Percentiles rank a stretch among this genome's conserved stretches.
Conservation (phyloP, 2,329 filamentous ascomycete species). For the Aspergillus chevalieri region DNA sequence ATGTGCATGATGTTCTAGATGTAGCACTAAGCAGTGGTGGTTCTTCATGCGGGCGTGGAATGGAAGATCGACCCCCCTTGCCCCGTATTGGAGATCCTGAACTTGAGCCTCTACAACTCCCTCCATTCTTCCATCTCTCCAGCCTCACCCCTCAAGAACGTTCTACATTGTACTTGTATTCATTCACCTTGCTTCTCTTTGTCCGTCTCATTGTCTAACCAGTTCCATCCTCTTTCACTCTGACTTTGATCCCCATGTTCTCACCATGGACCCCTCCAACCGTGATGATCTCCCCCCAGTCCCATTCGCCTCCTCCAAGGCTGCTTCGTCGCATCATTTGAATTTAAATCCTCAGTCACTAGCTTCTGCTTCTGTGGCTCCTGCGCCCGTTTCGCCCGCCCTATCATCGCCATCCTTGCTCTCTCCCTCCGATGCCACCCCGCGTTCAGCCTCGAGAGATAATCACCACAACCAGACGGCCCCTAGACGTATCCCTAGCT, state of each 20-base stretch:
- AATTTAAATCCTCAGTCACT: slow-evolving; percentile 25
- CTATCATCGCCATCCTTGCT: slow-evolving; percentile 17
- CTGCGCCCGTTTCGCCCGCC: slow-evolving; percentile 22
- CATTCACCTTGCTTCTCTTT: not conserved
- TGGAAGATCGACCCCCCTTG: slow-evolving; percentile 7
- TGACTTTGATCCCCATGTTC: slow-evolving; percentile 9
- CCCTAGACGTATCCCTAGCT: slow-evolving; percentile 28
- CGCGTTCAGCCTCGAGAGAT: slow-evolving; percentile 14
- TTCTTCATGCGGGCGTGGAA: too few species aligned
- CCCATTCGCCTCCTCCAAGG: slow-evolving; percentile 12
- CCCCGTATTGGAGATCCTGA: slow-evolving; percentile 9
- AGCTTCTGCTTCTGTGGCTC: slow-evolving; percentile 14
- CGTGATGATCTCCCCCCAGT: slow-evolving; percentile 16
- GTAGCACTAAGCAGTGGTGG: too few species aligned
- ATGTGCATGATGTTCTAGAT: too few species aligned
- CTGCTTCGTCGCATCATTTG: slow-evolving; percentile 12
- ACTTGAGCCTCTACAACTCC: not conserved
- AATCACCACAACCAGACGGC: slow-evolving; percentile 11
- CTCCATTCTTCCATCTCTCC: too few species aligned
- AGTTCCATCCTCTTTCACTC: slow-evolving; percentile 5
- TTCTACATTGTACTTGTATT: too few species aligned
- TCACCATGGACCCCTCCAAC: slow-evolving; percentile 28
- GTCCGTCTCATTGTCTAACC: not conserved
- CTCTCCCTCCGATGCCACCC: slow-evolving; percentile 17
- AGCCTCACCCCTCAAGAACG: too few species aligned